A percentile compares a stretch with the other conserved stretches of the same genome.
phyloP scores from a whole-genome alignment of 345 rosid genomes.

The Lepidium sativum region DNA sequence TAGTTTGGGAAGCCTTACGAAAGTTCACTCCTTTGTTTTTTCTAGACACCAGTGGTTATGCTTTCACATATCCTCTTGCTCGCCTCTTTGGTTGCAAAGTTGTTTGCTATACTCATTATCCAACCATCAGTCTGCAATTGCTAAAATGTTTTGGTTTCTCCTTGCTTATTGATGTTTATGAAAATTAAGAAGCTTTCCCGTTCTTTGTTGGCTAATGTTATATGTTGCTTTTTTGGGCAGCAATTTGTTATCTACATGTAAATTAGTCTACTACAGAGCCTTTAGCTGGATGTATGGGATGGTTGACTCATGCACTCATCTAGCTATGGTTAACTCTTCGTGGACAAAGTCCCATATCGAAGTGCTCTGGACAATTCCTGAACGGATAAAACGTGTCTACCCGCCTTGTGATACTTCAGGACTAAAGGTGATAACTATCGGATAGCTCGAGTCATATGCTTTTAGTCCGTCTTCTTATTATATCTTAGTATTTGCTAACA shows the following conservation, averaged over 20 bases:
- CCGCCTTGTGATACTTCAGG: conserved; percentile 97
- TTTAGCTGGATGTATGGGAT: conserved; percentile 86
- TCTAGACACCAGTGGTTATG: conserved; percentile 87
- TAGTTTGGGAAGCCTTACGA: conserved; percentile 82
- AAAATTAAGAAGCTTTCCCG: not conserved
- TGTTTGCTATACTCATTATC: conserved; percentile 89
- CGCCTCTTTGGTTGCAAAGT: conserved; percentile 92
- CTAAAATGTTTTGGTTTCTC: conserved; percentile 47
- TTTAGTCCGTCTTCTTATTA: not conserved
- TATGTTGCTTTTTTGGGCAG: conserved; percentile 32
- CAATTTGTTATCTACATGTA: conserved; percentile 66
- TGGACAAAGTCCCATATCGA: conserved; percentile 87
- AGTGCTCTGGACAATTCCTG: conserved; percentile 71
- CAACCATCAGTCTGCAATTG: conserved; percentile 74
- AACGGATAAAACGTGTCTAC: conserved; percentile 62
- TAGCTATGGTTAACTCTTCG: conserved; percentile 93
- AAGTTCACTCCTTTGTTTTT: conserved; percentile 63
- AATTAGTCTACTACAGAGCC: conserved; percentile 57
- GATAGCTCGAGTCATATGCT: not conserved
- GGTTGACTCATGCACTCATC: conserved; percentile 77
- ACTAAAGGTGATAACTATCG: conserved; percentile 52
- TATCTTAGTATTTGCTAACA: not conserved
- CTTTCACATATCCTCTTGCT: conserved; percentile 88
- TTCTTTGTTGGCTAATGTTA: not conserved
- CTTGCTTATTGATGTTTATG: not conserved